Conservation (phyloP, 2,329 filamentous ascomycete genomes). For the Verticillium nubilum region DNA sequence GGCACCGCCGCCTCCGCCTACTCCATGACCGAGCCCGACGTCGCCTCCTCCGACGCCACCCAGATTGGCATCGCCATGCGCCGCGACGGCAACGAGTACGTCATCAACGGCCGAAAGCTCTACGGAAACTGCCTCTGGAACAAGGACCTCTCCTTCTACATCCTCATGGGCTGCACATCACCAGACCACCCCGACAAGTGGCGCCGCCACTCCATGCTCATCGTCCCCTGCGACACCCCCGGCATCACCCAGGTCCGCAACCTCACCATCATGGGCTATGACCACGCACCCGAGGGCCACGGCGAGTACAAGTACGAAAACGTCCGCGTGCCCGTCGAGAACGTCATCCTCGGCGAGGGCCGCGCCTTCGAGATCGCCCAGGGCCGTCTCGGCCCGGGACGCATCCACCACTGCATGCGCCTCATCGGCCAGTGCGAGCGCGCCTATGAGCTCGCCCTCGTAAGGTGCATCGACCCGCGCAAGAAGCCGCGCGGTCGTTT, state of each 20-base stretch:
- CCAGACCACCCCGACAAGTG: conserved; percentile 70
- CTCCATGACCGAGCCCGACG: conserved; percentile 87
- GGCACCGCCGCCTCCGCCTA: conserved; percentile 86
- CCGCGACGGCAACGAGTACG: conserved; percentile 78
- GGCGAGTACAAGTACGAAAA: conserved; percentile 86
- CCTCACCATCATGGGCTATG: conserved; percentile 90
- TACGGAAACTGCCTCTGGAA: conserved; percentile 13
- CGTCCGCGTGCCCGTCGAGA: conserved; percentile 76
- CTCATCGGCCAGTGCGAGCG: conserved; percentile 84
- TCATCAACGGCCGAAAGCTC: conserved; percentile 69
- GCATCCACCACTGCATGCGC: conserved; percentile 97
- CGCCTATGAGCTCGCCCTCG: conserved; percentile 89
- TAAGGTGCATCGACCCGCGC: conserved; percentile 82
- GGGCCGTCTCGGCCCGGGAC: conserved; percentile 87
- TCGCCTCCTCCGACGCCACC: conserved; percentile 84
- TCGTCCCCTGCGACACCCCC: conserved; percentile 76
- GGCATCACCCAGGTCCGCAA: conserved; percentile 90
- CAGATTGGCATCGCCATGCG: conserved; percentile 84
- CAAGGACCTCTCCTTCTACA: conserved; percentile 61
- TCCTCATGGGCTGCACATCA: conserved; percentile 94
- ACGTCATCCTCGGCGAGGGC: conserved; percentile 90
- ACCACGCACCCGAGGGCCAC: conserved; percentile 95
- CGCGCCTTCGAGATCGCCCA: conserved; percentile 98
- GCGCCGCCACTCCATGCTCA: conserved; percentile 85
- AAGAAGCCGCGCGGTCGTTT: conserved; percentile 90